phyloP scores from a whole-genome alignment of 2,329 filamentous ascomycete genomes.

The Hypocreales sp. region DNA sequence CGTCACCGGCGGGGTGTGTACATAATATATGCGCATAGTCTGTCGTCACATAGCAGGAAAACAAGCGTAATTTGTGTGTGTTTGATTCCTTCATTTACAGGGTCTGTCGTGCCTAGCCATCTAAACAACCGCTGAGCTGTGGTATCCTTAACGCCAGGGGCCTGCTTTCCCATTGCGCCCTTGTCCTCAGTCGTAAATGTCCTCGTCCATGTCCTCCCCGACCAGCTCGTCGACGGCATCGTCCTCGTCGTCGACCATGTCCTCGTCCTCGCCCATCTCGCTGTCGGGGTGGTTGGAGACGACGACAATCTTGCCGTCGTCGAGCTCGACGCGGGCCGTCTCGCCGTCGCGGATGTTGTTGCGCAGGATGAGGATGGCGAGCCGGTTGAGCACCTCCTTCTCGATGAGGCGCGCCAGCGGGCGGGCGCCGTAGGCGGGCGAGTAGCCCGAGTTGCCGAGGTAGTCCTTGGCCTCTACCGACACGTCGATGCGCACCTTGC shows the following conservation, averaged over 20 bases:
- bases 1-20: too few species aligned
- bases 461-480: conserved; percentile 83
- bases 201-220: conserved; percentile 44
- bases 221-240: conserved; percentile 57
- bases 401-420: conserved; percentile 84
- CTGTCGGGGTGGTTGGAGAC: conserved; percentile 64
- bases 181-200: conserved; percentile 25
- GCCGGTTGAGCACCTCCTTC: conserved; percentile 86
- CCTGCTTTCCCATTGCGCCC: neutral
- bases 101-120: too few species aligned
- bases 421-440: conserved; percentile 84
- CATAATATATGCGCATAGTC: too few species aligned
- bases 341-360: conserved; percentile 80
- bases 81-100: too few species aligned
- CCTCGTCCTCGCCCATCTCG: conserved; percentile 46
- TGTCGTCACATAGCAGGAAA: too few species aligned
- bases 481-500: conserved; percentile 74
- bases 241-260: conserved; percentile 58
- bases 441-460: conserved; percentile 81
- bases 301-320: conserved; percentile 67
- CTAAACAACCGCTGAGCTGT: too few species aligned
- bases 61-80: too few species aligned
- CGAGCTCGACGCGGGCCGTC: conserved; percentile 60
- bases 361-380: conserved; percentile 82
- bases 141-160: neutral